Percentiles rank a stretch among this genome's conserved stretches.
Conservation (phyloP, 2,329 filamentous ascomycete species). For the Metarhizium brunneum region DNA sequence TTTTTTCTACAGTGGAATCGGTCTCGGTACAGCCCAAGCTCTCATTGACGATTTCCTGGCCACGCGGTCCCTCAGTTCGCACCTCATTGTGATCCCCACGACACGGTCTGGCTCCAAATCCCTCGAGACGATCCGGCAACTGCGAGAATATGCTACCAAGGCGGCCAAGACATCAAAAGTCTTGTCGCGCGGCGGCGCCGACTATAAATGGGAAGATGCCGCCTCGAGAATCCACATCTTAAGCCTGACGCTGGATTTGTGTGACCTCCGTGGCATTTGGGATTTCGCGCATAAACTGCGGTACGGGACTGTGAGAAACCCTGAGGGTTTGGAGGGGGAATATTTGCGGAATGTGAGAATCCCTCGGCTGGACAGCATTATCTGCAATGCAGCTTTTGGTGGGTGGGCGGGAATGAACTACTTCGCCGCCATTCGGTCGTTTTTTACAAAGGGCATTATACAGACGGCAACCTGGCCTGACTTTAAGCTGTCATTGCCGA, state of each 20-base stretch:
- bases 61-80: slow-evolving; percentile 54
- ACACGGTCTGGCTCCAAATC: slow-evolving; percentile 71
- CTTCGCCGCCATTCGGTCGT: slow-evolving; percentile 41
- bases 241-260: slow-evolving; percentile 50
- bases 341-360: slow-evolving; percentile 38
- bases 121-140: slow-evolving; percentile 55
- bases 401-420: slow-evolving; percentile 78
- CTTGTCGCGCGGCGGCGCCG: slow-evolving; percentile 28
- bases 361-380: slow-evolving; percentile 65
- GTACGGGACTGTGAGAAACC: slow-evolving; percentile 34
- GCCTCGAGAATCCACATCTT: slow-evolving; percentile 47
- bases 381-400: slow-evolving; percentile 84
- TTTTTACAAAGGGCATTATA: slow-evolving; percentile 51
- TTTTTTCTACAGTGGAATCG: slow-evolving; percentile 60
- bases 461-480: slow-evolving; percentile 66
- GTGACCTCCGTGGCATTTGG: slow-evolving; percentile 44
- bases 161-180: slow-evolving; percentile 27
- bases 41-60: slow-evolving; percentile 84
- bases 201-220: slow-evolving; percentile 26
- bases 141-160: slow-evolving; percentile 50
- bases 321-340: slow-evolving; percentile 26
- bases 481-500: slow-evolving; percentile 58
- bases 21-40: slow-evolving; percentile 72
- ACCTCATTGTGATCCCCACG: slow-evolving; percentile 73
- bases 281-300: slow-evolving; percentile 37